Conservation (phyloP, 495 filamentous ascomycete genomes). For the Amorphotheca resinae region DNA sequence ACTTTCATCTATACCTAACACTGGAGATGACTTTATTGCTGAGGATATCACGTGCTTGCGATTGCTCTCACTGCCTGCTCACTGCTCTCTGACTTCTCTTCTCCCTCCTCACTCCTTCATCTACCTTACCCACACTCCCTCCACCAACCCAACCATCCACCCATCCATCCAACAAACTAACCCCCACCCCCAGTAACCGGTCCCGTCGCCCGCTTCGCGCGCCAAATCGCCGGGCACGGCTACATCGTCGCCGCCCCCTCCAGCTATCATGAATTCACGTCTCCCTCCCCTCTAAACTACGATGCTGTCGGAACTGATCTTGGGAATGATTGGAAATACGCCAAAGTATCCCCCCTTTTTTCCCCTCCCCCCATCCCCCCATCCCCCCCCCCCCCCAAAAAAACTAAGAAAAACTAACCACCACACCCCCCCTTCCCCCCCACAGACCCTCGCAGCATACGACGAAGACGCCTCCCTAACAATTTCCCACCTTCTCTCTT, state of each 20-base stretch:
- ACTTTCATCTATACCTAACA: too few species aligned
- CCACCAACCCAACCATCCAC: too few species aligned
- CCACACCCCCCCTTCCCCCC: neutral
- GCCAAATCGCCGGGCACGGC: conserved; percentile 85
- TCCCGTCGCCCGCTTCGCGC: conserved; percentile 78
- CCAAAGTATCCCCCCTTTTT: conserved; percentile 33
- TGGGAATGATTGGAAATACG: conserved; percentile 77
- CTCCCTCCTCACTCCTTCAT: too few species aligned
- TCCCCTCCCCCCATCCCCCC: neutral
- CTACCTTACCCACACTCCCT: too few species aligned
- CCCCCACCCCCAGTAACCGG: conserved; percentile 94
- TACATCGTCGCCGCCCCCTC: conserved; percentile 89
- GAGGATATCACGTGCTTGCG: too few species aligned
- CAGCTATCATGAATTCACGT: conserved; percentile 87
- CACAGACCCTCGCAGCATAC: conserved; percentile 65
- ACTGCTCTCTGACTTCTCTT: too few species aligned
- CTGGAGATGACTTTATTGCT: too few species aligned
- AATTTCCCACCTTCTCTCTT: conserved; percentile 61
- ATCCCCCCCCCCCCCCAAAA: too few species aligned
- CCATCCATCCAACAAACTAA: too few species aligned
- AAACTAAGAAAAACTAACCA: neutral
- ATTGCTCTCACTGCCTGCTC: too few species aligned
- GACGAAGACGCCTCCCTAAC: conserved; percentile 69
- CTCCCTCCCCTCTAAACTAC: conserved; percentile 73
- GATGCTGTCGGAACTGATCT: conserved; percentile 78